Evolutionary conservation across 139 green algal species (phyloP), one percentile per base, ranked within the genome.

Genomic region (Tetradesmus obliquus): DNA sequence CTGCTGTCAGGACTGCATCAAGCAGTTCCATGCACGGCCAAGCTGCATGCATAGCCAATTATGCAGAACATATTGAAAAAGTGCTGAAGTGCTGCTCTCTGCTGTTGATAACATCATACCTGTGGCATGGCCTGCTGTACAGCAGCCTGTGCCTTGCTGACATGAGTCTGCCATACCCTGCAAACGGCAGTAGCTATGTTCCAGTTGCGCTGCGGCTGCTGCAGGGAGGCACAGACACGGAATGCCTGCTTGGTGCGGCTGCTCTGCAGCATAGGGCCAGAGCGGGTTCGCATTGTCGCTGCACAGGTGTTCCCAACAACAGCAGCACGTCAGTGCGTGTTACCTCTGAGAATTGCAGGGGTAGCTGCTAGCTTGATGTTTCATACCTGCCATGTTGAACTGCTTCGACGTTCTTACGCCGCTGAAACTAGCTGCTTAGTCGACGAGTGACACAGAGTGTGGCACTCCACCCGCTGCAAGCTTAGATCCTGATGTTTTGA

Each of bases 171-270:
- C 45, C 55, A 90, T 4, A 90, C 53, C 20, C n/a, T 53, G 54
- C 86, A 84, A 13, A 90, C 76, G 20, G 71, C 86, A 19, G 51
- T 24, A 51, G 86, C 86, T 10, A 90, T 32, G n/a, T 22, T 82
- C 86, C 86, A 90, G 55, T 54, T 53, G 20, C 71, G 53, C 5
- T 12, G 86, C 24, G 86, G 86, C 53, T 90, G 86, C 86, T 90
- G 86, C 51, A 71, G 5, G 53, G 86, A 32, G 24, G 86, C 86
- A 66, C 69, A 90, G 1, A 84, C 51, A n/a, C 53, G 51, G 3
- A 90, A 3, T 19, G 53, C 3, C 86, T 84, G 69, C 53, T 71
- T 83, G n/a, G 2, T 55, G 13, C 66, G 69, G 32, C 86, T 83
- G 86, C 86, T 24, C 1, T 84, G 51, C 22, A 22, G 51, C 51